Evolutionary conservation across 371 early-diverging fungal species (phyloP).

Genomic region (Mucor indicus): DNA sequence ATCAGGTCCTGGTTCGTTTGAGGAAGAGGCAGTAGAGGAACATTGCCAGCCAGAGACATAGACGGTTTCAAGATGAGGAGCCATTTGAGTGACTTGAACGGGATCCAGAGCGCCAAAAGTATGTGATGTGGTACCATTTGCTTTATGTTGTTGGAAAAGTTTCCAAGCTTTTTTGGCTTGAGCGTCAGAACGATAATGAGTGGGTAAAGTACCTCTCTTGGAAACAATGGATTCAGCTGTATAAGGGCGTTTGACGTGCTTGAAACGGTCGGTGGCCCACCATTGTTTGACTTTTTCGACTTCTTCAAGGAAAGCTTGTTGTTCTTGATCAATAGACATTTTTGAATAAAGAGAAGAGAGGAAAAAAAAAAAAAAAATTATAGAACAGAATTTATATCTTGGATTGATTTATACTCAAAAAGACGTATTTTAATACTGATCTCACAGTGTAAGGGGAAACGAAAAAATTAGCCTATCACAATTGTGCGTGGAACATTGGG

Average conservation of each 20-base stretch:
- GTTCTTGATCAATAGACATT: conserved; percentile 61
- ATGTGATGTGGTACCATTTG: conserved; percentile 80
- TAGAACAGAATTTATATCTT: no score
- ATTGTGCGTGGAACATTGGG: no score
- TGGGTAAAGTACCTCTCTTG: conserved; percentile 84
- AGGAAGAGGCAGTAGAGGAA: conserved; percentile 93
- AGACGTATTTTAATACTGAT: no score
- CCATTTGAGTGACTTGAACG: conserved; percentile 95
- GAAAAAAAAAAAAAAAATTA: no score
- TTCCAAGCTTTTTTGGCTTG: conserved; percentile 95
- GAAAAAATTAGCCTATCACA: no score
- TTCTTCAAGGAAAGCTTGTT: conserved; percentile 69
- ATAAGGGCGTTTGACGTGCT: conserved; percentile 84
- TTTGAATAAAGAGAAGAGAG: no score
- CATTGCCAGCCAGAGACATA: conserved; percentile 98
- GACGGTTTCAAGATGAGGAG: conserved; percentile 94
- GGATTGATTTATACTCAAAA: no score
- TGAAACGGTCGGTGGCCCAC: conserved; percentile 86
- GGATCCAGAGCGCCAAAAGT: conserved; percentile 95
- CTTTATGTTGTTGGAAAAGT: conserved; percentile 76
- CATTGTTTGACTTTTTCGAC: conserved; percentile 82
- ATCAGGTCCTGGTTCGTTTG: conserved; percentile 98
- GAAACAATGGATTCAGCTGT: conserved; percentile 85
- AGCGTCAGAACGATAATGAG: conserved; percentile 75
- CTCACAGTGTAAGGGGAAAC: no score